These are phyloP conservation scores for Ambispora gerdemannii DNA, from an alignment of 192 early-diverging fungal species.

Conservation along the genomic window DNA sequence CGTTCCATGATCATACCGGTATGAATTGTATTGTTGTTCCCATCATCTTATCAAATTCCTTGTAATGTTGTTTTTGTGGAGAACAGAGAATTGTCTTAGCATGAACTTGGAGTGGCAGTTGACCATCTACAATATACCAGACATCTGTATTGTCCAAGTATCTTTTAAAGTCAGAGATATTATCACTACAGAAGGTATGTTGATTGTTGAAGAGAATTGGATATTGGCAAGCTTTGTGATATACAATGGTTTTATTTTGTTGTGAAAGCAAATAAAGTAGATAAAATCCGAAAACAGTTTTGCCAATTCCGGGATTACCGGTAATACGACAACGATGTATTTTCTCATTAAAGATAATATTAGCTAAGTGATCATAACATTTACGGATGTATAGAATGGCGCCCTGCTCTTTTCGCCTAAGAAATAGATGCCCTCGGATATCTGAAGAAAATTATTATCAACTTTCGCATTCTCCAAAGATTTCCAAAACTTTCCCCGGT, in stretches of 20 bases:
- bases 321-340: conserved; percentile 6
- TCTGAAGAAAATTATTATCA: conserved; percentile 3
- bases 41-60: conserved; percentile 5
- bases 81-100: conserved; percentile 28
- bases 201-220: background rate
- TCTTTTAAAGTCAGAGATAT: background rate
- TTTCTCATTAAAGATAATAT: conserved; percentile 12
- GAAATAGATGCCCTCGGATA: background rate
- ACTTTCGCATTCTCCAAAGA: background rate
- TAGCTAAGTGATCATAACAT: conserved; percentile 4
- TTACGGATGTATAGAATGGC: conserved; percentile 4
- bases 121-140: conserved; percentile 22
- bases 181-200: background rate
- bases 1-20: conserved; percentile 13
- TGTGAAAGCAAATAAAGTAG: conserved; percentile 12
- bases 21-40: conserved; percentile 15
- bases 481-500: conserved; percentile 6
- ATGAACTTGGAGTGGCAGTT: background rate
- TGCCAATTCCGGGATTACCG: conserved; percentile 22
- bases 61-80: background rate
- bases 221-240: background rate
- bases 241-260: conserved; percentile 2
- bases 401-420: background rate
- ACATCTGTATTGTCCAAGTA: background rate
- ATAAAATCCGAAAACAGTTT: conserved; percentile 20